Conservation (phyloP, 495 filamentous ascomycete species). For the Diplogelasinospora grovesii region DNA sequence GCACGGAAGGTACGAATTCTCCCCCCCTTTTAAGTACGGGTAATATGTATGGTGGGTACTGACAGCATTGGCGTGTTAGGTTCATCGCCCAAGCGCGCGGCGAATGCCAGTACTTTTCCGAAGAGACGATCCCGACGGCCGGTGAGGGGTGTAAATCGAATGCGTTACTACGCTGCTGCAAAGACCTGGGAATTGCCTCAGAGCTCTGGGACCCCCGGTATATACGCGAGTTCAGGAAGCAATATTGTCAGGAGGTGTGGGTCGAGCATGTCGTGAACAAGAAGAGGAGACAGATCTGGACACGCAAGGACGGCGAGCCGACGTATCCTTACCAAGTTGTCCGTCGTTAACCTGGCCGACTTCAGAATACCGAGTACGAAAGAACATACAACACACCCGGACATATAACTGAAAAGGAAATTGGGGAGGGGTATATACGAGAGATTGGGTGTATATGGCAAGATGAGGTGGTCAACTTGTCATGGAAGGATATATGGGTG, state of each 20-base stretch:
- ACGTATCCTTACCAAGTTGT: slow-evolving; percentile 57
- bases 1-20: slow-evolving; percentile 66
- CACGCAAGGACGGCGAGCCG: slow-evolving; percentile 76
- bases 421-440: neutral
- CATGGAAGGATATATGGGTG: neutral
- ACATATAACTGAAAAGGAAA: neutral
- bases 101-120: slow-evolving; percentile 90
- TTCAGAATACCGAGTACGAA: slow-evolving; percentile 40
- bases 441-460: neutral
- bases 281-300: slow-evolving; percentile 81
- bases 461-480: too few relatives aligned
- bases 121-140: slow-evolving; percentile 91
- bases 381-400: neutral
- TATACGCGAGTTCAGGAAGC: slow-evolving; percentile 63
- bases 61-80: slow-evolving; percentile 35
- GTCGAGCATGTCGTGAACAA: slow-evolving; percentile 58
- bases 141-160: slow-evolving; percentile 97
- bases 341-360: too few relatives aligned
- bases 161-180: slow-evolving; percentile 93
- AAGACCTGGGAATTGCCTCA: slow-evolving; percentile 89
- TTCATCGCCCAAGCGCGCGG: slow-evolving; percentile 89
- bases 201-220: slow-evolving; percentile 96
- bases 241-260: slow-evolving; percentile 67
- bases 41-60: neutral
- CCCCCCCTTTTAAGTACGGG: slow-evolving; percentile 1